phyloP scores from a whole-genome alignment of 1,284 basidiomycete species.

The Phlebopus sp. region DNA sequence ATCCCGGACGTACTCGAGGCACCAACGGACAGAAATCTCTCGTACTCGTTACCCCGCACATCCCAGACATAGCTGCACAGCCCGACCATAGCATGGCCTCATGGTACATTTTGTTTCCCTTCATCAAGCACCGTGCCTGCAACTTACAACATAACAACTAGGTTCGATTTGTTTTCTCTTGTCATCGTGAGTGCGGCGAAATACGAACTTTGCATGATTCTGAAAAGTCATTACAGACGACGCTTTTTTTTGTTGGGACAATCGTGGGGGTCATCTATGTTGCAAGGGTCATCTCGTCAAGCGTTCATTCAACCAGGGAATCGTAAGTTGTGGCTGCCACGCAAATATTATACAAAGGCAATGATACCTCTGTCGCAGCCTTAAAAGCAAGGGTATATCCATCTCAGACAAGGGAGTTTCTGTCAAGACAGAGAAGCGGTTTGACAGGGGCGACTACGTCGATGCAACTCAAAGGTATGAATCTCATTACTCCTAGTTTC shows the following conservation, averaged over 20 bases:
- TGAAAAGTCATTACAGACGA: conserved; percentile 35
- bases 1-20: too few species aligned
- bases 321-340: conserved; percentile 31
- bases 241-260: conserved; percentile 41
- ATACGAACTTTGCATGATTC: too few species aligned
- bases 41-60: too few species aligned
- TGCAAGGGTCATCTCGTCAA: conserved; percentile 36
- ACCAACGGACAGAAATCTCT: too few species aligned
- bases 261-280: conserved; percentile 40
- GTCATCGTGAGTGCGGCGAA: conserved; percentile 28
- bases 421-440: conserved; percentile 57
- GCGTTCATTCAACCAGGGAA: conserved; percentile 45
- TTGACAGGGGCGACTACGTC: conserved; percentile 61
- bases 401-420: conserved; percentile 57
- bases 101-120: conserved; percentile 14
- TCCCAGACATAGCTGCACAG: too few species aligned
- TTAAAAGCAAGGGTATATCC: conserved; percentile 54
- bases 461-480: conserved; percentile 70
- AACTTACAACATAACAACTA: conserved; percentile 12
- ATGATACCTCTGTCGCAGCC: conserved; percentile 31
- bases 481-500: background rate
- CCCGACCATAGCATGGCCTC: conserved; percentile 19
- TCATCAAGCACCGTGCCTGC: background rate
- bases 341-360: background rate
- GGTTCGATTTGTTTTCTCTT: conserved; percentile 42